A percentile compares a stretch with the other conserved stretches of the same genome.
Conservation (phyloP, 805 yeast genomes). For the Ascoidea rubescens region DNA sequence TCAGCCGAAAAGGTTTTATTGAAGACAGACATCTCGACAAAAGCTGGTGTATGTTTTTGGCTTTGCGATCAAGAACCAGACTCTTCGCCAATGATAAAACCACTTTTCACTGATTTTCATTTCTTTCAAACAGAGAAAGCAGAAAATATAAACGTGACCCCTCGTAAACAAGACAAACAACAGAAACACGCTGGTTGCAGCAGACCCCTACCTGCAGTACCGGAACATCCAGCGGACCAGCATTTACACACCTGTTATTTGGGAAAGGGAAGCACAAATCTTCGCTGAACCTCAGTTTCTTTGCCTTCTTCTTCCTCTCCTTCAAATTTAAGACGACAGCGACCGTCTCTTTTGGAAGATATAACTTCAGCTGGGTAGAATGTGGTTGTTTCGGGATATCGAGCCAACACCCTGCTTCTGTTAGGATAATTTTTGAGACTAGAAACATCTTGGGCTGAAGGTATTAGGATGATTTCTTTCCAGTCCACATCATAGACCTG, state of each 20-base stretch:
- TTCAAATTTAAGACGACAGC: constrained; percentile 72
- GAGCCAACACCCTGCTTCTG: constrained; percentile 75
- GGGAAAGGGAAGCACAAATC: constrained; percentile 72
- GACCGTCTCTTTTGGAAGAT: constrained; percentile 60
- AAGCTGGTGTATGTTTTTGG: too few species aligned
- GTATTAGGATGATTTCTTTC: constrained; percentile 67
- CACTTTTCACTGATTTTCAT: too few species aligned
- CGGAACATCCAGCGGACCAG: too few species aligned
- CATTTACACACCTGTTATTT: constrained; percentile 3
- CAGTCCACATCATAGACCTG: constrained; percentile 71
- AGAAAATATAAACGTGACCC: too few species aligned
- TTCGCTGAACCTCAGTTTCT: constrained; percentile 83
- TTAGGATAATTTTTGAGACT: constrained; percentile 42
- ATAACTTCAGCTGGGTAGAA: constrained; percentile 90
- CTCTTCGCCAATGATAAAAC: too few species aligned
- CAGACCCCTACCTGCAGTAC: too few species aligned
- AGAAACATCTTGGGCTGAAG: constrained; percentile 30
- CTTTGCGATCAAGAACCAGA: too few species aligned
- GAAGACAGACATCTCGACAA: too few species aligned
- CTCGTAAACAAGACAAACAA: too few species aligned
- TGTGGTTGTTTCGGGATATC: constrained; percentile 96
- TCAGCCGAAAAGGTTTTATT: too few species aligned
- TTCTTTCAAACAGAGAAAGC: too few species aligned
- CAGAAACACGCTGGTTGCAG: too few species aligned
- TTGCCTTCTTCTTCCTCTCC: constrained; percentile 96